Conservation (phyloP, 306 rosid species). For the Lithocarpus polystachyus region DNA sequence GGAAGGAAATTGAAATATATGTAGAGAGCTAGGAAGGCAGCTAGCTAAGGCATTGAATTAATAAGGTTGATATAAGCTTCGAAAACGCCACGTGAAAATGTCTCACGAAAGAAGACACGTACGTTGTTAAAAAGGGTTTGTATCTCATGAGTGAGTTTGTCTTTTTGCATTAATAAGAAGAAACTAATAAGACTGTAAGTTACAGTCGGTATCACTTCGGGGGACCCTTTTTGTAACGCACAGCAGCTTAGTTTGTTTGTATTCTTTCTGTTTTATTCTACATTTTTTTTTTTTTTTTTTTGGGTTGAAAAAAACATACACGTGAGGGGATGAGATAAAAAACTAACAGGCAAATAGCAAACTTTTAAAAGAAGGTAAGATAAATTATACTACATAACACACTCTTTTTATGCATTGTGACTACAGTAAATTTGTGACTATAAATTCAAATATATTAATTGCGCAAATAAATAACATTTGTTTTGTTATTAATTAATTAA, state of each 20-base stretch:
- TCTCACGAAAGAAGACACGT: background rate
- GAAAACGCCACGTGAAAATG: background rate
- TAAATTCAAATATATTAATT: too few species aligned
- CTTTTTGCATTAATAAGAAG: too few species aligned
- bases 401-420: too few species aligned
- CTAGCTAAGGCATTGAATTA: background rate
- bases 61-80: background rate
- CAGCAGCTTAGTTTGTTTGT: background rate
- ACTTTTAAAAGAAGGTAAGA: rapidly evolving
- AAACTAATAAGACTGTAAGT: background rate
- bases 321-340: too few species aligned
- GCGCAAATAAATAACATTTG: too few species aligned
- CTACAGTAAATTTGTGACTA: too few species aligned
- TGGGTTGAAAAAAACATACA: too few species aligned
- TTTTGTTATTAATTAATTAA: too few species aligned
- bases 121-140: background rate
- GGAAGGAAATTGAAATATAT: background rate
- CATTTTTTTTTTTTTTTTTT: too few species aligned
- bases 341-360: rapidly evolving
- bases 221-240: background rate
- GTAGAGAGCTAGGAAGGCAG: background rate
- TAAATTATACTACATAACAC: rapidly evolving
- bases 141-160: too few species aligned
- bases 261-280: too few species aligned
- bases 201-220: background rate